phyloP scores from a whole-genome alignment of 2,329 filamentous ascomycete genomes.

The Nemania serpens region DNA sequence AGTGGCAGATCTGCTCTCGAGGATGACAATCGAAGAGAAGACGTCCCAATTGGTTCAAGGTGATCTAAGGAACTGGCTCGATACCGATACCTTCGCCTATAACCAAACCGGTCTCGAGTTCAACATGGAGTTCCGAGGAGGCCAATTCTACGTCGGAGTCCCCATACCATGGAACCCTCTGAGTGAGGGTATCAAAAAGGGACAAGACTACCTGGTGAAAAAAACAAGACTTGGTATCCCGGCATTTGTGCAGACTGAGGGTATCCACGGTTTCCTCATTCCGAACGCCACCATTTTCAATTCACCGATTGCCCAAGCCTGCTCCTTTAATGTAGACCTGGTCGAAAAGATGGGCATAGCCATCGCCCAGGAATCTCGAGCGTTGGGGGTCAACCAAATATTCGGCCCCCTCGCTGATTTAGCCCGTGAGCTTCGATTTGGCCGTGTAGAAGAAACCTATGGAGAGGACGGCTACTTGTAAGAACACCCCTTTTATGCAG shows the following conservation, averaged over 20 bases:
- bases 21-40: slow-evolving; percentile 79
- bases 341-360: slow-evolving; percentile 68
- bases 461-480: slow-evolving; percentile 69
- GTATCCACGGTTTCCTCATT: slow-evolving; percentile 73
- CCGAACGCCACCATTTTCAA: slow-evolving; percentile 80
- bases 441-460: slow-evolving; percentile 75
- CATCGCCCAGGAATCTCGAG: slow-evolving; percentile 68
- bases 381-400: slow-evolving; percentile 73
- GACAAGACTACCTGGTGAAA: slow-evolving; percentile 70
- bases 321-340: slow-evolving; percentile 69
- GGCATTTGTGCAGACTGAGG: slow-evolving; percentile 74
- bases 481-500: slow-evolving; percentile 20
- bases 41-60: slow-evolving; percentile 70
- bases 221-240: slow-evolving; percentile 73
- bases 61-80: slow-evolving; percentile 75
- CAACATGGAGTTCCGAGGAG: slow-evolving; percentile 69
- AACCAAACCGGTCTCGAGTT: slow-evolving; percentile 69
- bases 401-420: slow-evolving; percentile 74
- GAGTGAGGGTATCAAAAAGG: slow-evolving; percentile 64
- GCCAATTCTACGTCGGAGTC: slow-evolving; percentile 74
- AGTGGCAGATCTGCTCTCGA: slow-evolving; percentile 68
- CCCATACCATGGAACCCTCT: slow-evolving; percentile 68
- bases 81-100: slow-evolving; percentile 67
- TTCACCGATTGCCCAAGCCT: slow-evolving; percentile 73
- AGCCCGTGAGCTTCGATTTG: slow-evolving; percentile 71